A percentile compares a stretch with the other conserved stretches of the same genome.
Evolutionary conservation across 495 filamentous ascomycete species (phyloP).

Genomic region (Tetracladium setigerum): DNA sequence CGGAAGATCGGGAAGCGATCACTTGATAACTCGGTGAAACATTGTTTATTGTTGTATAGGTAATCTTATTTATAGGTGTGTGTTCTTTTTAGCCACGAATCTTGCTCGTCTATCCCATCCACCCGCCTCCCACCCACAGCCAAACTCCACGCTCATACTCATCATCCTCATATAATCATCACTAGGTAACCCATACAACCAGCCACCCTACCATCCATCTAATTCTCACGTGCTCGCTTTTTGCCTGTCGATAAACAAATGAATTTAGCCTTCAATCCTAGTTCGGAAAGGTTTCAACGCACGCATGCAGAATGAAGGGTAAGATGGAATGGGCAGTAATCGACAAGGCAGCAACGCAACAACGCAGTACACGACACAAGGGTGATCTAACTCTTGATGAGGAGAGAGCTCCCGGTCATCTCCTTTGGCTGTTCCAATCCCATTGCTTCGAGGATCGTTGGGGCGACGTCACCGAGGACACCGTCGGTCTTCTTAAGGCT

Average conservation of each 20-base stretch:
- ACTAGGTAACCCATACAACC: no score
- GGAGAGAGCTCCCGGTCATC: slow-evolving; percentile 80
- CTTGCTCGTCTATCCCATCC: no score
- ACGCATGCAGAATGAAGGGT: neutral
- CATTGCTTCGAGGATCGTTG: slow-evolving; percentile 85
- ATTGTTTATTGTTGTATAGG: no score
- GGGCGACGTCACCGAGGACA: slow-evolving; percentile 93
- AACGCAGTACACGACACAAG: neutral
- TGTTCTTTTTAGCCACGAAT: no score
- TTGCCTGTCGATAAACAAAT: slow-evolving; percentile 8
- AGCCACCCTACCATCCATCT: neutral
- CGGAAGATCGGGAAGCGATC: no score
- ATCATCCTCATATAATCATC: no score
- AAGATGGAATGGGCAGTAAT: no score
- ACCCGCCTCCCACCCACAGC: no score
- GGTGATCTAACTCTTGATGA: slow-evolving; percentile 57
- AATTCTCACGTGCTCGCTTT: slow-evolving; percentile 18
- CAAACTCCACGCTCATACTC: no score
- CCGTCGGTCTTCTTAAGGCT: slow-evolving; percentile 76
- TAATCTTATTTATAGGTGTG: no score
- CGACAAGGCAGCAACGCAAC: neutral
- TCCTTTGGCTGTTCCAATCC: slow-evolving; percentile 81
- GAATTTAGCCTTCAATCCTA: neutral
- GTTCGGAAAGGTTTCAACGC: neutral
- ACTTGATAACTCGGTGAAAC: no score